Base-by-base conservation (phyloP, 805 yeast species). In the Saccharomycopsis capsularis region DNA sequence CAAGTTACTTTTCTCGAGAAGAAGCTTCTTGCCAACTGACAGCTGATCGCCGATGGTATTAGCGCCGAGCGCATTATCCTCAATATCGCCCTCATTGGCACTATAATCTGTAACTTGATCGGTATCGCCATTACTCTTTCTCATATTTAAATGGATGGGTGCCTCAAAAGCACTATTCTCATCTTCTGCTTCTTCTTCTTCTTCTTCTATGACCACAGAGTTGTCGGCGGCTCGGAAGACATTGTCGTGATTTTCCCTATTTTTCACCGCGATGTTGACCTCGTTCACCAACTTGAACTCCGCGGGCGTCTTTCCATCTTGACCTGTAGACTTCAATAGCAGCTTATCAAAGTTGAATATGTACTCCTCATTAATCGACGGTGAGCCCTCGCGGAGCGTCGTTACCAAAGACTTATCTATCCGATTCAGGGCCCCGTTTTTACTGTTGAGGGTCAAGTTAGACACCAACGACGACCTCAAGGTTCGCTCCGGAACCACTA, bases 321-420 rank as follows among this genome's bases (percentile, higher is more conserved):
- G 9, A 7, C 22, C 43, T 22, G 16, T 36, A 16, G 36, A 18
- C 6, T n/a, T 7, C 13, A 45, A 13, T 5, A 49, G 19, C 15
- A 52, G 21, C 22, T 34, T 18, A 19, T 51, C 54, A 35, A 51
- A 51, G 30, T 48, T 47, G 43, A 51, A 51, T 38, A 44, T 43
- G 22, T 39, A 48, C 6, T 51, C 51, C 13, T 44, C 44, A 37
- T 30, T 25, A 2, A 27, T 5, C 13, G 6, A 1, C 13, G 13
- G 6, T 27, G 30, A 7, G n/a, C 47, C 48, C n/a, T 47, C 49
- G 19, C 44, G 47, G n/a, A 51, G 32, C 11, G 54, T 47, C n/a
- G 54, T 24, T 13, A 51, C 6, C 42, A 51, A 48, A 7, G 46
- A 44, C 23, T 42, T 48, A 25, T 51, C 54, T n/a, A 44, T 44